A percentile compares a stretch with the other conserved stretches of the same genome.
These are phyloP conservation scores for Solanum ossicruentum DNA, from an alignment of 257 asterid genomes.

Conservation along the genomic window DNA sequence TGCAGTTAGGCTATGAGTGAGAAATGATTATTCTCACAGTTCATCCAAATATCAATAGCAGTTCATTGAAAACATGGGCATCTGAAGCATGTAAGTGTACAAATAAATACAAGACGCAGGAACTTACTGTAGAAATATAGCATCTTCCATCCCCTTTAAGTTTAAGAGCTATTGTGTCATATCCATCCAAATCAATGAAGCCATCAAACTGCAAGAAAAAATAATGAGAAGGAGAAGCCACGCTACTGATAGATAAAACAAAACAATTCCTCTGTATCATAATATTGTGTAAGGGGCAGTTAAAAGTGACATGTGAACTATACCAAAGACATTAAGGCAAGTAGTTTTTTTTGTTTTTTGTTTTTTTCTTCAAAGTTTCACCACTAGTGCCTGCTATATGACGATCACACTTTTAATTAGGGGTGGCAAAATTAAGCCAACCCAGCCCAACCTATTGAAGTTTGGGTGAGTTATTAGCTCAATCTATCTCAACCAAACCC, in stretches of 20 bases:
- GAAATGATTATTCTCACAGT: background rate
- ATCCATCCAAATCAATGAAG: slow-evolving; percentile 82
- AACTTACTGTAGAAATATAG: slow-evolving; percentile 93
- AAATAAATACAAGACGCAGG: slow-evolving; percentile 3
- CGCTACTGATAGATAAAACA: background rate
- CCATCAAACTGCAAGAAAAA: slow-evolving; percentile 68
- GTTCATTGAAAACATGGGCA: background rate
- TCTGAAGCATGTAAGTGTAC: background rate
- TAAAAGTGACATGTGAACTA: background rate
- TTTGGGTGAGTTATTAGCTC: too few species aligned
- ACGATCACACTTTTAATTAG: background rate
- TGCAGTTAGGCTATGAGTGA: slow-evolving; percentile 20
- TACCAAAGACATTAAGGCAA: background rate
- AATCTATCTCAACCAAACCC: too few species aligned
- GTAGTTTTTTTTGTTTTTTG: background rate
- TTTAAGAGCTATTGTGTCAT: slow-evolving; percentile 69
- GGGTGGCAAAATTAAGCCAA: too few species aligned
- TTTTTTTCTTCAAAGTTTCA: background rate
- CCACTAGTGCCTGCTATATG: background rate
- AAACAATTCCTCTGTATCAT: background rate
- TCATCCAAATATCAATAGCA: background rate
- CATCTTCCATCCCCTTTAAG: slow-evolving; percentile 94
- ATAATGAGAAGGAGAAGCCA: background rate
- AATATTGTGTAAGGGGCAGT: background rate
- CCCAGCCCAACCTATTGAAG: too few species aligned